Evolutionary conservation across 257 asterid genomes (phyloP), one percentile per base, ranked within the genome.

Genomic region (Plantago elongata): DNA sequence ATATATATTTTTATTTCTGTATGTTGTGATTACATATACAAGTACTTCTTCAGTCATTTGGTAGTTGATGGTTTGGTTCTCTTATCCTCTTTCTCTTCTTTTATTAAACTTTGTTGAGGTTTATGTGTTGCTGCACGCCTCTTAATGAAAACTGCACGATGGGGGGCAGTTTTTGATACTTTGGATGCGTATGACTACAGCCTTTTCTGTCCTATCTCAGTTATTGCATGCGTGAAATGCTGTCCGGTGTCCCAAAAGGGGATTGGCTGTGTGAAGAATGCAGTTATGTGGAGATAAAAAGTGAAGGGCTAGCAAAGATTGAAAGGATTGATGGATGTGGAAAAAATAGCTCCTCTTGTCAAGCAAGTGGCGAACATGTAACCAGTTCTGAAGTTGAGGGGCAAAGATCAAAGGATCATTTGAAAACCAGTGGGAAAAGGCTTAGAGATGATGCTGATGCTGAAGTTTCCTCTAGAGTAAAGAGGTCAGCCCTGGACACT

Each of bases 181-280:
- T 55, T 73, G 60, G 54, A 65, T 61, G 68, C 55, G 58, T 54
- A 61, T 45, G 48, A 64, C 45, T 47, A 56, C 57, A 47, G 65
- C 11, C 47, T 14, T 3, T 60, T 58, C n/a, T 64, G 45, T 78
- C 57, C 63, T 71, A 11, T 78, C 56, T 71, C 84, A 93, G 99
- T 15, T 93, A 93, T 69, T 93, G 99, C 81, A 93, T 93, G 99
- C 81, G 88, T 29, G 74, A 71, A 73, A 81, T 69, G 90, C 66
- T 77, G 81, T 76, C 69, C 12, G 71, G 83, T 78, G 81, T 89
- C 67, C 97, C 99, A 30, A 92, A 83, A 63, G 85, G 83, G 60
- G 87, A 82, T 61, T 93, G 97, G 97, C 72, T 87, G 69, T 93
- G 99, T 75, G 99, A 87, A 79, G 99, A 87, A 64, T 93, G 99